These are phyloP conservation scores for Neonectria sp. DNA, from an alignment of 2,329 filamentous ascomycete genomes.

Conservation along the genomic window DNA sequence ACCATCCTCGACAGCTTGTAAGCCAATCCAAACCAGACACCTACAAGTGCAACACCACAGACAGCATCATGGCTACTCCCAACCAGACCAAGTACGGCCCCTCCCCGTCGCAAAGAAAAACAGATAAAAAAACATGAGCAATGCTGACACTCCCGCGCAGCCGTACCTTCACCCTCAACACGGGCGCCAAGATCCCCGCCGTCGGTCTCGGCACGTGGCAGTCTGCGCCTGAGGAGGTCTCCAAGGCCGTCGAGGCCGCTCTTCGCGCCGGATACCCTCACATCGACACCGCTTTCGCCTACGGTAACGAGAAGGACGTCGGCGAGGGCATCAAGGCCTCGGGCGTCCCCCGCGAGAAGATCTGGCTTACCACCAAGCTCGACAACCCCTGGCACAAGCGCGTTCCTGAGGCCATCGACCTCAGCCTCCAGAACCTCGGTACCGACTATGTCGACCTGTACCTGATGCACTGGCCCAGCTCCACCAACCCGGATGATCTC, in stretches of 20 bases:
- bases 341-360: conserved; percentile 75
- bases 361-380: conserved; percentile 86
- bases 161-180: conserved; percentile 77
- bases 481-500: conserved; percentile 72
- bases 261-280: conserved; percentile 80
- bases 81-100: conserved; percentile 28
- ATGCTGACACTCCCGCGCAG: conserved; percentile 27
- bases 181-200: conserved; percentile 83
- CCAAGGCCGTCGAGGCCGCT: conserved; percentile 79
- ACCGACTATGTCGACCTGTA: conserved; percentile 79
- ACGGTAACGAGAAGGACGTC: conserved; percentile 82
- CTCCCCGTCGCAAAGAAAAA: neutral
- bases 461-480: conserved; percentile 81
- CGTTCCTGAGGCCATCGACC: conserved; percentile 73
- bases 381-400: conserved; percentile 85
- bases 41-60: conserved; percentile 1
- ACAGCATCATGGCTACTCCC: conserved; percentile 32
- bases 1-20: neutral
- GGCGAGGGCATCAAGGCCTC: conserved; percentile 75
- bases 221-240: conserved; percentile 77
- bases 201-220: conserved; percentile 87
- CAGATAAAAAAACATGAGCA: neutral
- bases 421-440: conserved; percentile 72
- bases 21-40: conserved; percentile 1
- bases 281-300: conserved; percentile 83